These are phyloP conservation scores for Leptosphaerulina australis DNA, from an alignment of 2,329 filamentous ascomycete genomes.

Conservation along the genomic window DNA sequence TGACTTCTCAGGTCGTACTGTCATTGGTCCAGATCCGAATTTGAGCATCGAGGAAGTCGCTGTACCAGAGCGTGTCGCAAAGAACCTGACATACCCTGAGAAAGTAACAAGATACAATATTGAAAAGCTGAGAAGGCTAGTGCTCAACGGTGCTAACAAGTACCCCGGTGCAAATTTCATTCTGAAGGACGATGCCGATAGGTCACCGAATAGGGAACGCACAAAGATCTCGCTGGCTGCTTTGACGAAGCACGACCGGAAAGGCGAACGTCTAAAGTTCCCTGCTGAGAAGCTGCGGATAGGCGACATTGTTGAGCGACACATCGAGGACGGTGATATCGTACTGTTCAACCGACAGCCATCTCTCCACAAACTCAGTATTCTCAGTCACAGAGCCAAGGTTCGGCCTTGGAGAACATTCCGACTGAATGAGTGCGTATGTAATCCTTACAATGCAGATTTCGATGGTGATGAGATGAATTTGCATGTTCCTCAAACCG, in stretches of 20 bases:
- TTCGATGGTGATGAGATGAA: constrained; percentile 99
- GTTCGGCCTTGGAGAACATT: constrained; percentile 95
- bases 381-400: constrained; percentile 93
- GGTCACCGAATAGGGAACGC: constrained; percentile 46
- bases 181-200: constrained; percentile 64
- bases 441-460: constrained; percentile 97
- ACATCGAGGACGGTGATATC: constrained; percentile 93
- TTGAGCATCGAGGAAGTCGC: constrained; percentile 92
- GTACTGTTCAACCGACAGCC: constrained; percentile 98
- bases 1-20: constrained; percentile 95
- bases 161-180: constrained; percentile 91
- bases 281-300: constrained; percentile 76
- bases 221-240: constrained; percentile 75
- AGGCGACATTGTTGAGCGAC: constrained; percentile 90
- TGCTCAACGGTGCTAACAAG: constrained; percentile 74
- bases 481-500: constrained; percentile 94
- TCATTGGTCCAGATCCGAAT: constrained; percentile 97
- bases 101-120: constrained; percentile 84
- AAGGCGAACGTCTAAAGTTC: constrained; percentile 67
- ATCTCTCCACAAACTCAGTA: constrained; percentile 97
- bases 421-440: constrained; percentile 96
- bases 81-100: constrained; percentile 95
- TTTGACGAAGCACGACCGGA: constrained; percentile 41
- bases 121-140: constrained; percentile 74
- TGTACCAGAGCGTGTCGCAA: constrained; percentile 88